A percentile compares a stretch with the other conserved stretches of the same genome.
phyloP scores from a whole-genome alignment of 257 asterid species.

The Schizonepeta tenuifolia region DNA sequence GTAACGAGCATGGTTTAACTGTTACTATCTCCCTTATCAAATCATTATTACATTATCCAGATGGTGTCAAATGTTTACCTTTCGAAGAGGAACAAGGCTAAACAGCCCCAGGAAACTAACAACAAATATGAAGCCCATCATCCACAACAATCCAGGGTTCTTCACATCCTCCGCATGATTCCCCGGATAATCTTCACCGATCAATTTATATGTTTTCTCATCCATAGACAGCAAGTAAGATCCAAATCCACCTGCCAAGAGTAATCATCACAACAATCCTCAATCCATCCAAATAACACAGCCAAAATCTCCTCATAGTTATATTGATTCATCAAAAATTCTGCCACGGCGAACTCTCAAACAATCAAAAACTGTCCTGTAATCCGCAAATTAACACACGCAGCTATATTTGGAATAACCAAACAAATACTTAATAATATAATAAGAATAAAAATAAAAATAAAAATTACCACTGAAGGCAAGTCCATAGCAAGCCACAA shows the following conservation, averaged over 20 bases:
- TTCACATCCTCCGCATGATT: conserved; percentile 91
- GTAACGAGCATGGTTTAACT: neutral
- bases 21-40: conserved; percentile 1
- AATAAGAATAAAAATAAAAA: neutral
- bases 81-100: conserved; percentile 93
- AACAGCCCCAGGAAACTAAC: conserved; percentile 95
- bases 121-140: conserved; percentile 84
- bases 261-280: conserved; percentile 23
- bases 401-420: neutral
- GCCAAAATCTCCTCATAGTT: neutral
- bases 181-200: conserved; percentile 94
- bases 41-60: neutral
- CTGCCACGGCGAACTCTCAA: neutral
- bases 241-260: conserved; percentile 84
- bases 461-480: conserved; percentile 75
- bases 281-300: conserved; percentile 29
- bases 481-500: conserved; percentile 96
- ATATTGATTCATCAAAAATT: neutral
- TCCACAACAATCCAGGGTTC: conserved; percentile 91
- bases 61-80: conserved; percentile 48
- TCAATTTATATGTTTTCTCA: conserved; percentile 85
- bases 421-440: neutral
- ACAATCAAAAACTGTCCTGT: neutral
- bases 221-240: conserved; percentile 94
- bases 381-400: neutral